These are phyloP conservation scores for Leccinum variicolor DNA, from an alignment of 768 basidiomycete genomes.

Conservation along the genomic window DNA sequence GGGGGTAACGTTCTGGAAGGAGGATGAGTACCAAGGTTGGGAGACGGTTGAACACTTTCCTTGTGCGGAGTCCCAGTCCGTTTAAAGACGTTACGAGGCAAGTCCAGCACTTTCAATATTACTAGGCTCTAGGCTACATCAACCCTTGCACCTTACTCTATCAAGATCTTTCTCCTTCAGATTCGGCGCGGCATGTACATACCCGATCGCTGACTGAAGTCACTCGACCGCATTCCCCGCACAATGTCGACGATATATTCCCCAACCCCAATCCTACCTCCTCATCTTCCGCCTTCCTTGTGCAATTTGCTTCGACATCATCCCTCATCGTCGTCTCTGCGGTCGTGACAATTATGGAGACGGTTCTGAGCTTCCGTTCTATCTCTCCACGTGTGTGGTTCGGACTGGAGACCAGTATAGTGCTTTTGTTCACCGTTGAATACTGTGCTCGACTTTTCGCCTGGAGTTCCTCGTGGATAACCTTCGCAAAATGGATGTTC, in stretches of 20 bases:
- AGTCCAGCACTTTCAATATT: no score
- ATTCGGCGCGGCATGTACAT: no score
- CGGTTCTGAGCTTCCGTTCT: constrained; percentile 70
- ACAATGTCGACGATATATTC: constrained; percentile 33
- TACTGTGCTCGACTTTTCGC: constrained; percentile 70
- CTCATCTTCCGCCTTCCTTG: constrained; percentile 68
- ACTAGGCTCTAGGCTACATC: no score
- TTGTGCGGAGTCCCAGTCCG: no score
- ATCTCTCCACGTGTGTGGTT: constrained; percentile 76
- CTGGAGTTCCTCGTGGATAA: constrained; percentile 67
- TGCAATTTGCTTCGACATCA: constrained; percentile 71
- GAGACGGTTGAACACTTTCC: constrained; percentile 57
- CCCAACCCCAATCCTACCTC: constrained; percentile 53
- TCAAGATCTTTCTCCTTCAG: no score
- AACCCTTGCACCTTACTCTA: no score
- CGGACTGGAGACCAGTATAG: constrained; percentile 81
- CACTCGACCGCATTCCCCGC: no score
- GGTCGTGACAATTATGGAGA: constrained; percentile 73
- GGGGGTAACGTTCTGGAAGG: constrained; percentile 31
- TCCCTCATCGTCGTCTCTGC: constrained; percentile 72
- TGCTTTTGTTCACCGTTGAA: constrained; percentile 84
- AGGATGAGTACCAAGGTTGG: constrained; percentile 47
- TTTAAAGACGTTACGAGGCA: no score
- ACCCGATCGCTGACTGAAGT: no score
- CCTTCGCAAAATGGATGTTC: constrained; percentile 60